Evolutionary conservation across 2,329 filamentous ascomycete genomes (phyloP).

Genomic region (Diaporthe destruens): DNA sequence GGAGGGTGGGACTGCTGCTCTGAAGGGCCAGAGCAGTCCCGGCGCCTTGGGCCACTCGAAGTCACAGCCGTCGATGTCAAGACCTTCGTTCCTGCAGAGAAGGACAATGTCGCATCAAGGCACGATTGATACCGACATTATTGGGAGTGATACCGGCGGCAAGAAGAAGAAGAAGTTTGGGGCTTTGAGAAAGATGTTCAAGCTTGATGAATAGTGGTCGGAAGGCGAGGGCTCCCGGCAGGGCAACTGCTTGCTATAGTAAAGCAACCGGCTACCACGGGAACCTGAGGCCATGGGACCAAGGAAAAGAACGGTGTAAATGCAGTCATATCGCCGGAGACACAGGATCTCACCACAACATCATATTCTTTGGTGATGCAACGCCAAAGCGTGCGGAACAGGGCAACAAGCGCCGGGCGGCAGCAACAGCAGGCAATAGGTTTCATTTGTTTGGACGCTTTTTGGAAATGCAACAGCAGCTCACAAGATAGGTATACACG

Average conservation of each 20-base stretch:
- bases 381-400: not conserved
- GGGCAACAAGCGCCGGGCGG: not conserved
- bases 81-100: conserved; percentile 52
- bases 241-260: not conserved
- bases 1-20: conserved; percentile 39
- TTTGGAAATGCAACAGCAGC: not conserved
- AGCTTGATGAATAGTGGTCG: conserved; percentile 58
- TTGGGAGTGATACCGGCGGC: conserved; percentile 41
- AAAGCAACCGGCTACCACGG: not conserved
- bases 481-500: conserved; percentile 24
- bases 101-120: conserved; percentile 52
- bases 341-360: not conserved
- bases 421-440: not conserved
- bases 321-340: not conserved
- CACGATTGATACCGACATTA: conserved; percentile 36
- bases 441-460: conserved; percentile 12
- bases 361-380: conserved; percentile 8
- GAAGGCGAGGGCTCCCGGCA: not conserved
- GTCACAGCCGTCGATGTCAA: conserved; percentile 37
- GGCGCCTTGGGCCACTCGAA: conserved; percentile 39
- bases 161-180: conserved; percentile 76
- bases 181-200: conserved; percentile 74
- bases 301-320: not conserved
- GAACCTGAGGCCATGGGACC: not conserved
- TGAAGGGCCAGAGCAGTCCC: conserved; percentile 43